phyloP scores from a whole-genome alignment of 441 rosid genomes.

The Mallotus repandus region DNA sequence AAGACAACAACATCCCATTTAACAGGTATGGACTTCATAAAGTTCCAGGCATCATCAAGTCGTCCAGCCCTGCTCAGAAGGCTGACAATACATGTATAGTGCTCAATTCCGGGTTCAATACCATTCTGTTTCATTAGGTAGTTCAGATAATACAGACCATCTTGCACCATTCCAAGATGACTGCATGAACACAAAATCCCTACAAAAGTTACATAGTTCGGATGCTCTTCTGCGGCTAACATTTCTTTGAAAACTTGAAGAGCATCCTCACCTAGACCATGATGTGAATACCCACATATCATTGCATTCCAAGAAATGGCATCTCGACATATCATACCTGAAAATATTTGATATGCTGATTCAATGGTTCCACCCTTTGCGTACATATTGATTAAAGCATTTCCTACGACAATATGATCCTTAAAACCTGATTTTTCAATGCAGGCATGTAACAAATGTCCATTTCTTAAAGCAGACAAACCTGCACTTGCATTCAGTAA shows the following conservation, averaged over 20 bases:
- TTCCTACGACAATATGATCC: constrained; percentile 56
- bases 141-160: constrained; percentile 61
- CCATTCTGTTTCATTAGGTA: constrained; percentile 49
- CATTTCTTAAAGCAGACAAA: constrained; percentile 52
- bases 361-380: constrained; percentile 60
- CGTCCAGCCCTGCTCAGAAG: constrained; percentile 73
- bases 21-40: constrained; percentile 63
- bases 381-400: constrained; percentile 74
- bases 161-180: constrained; percentile 56
- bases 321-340: constrained; percentile 37
- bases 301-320: constrained; percentile 69
- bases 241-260: constrained; percentile 54
- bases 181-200: constrained; percentile 81
- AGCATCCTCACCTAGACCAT: constrained; percentile 67
- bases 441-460: constrained; percentile 50
- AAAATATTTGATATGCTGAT: constrained; percentile 53
- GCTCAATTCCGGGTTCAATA: constrained; percentile 64
- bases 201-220: constrained; percentile 70
- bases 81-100: constrained; percentile 71
- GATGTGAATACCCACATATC: constrained; percentile 72
- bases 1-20: constrained; percentile 77
- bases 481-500: constrained; percentile 60
- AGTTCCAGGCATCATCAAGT: constrained; percentile 55
- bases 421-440: constrained; percentile 51
- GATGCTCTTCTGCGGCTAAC: constrained; percentile 51